Base-by-base conservation (phyloP, 306 rosid species). In the Sicyos edulis region DNA sequence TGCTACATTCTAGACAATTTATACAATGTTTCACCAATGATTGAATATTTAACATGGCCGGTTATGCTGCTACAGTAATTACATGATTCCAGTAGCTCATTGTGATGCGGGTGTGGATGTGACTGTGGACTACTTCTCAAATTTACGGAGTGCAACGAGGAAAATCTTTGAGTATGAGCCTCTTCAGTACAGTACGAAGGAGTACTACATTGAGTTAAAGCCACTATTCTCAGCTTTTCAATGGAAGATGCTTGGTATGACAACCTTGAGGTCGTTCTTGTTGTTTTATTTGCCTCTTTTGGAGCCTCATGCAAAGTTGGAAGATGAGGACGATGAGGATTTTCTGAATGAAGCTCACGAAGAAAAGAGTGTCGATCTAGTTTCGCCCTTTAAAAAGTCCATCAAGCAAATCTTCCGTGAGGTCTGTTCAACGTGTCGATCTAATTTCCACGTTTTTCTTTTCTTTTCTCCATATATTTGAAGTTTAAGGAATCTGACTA, bases 151-250 rank as follows among this genome's bases (percentile, higher is more conserved):
- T 44, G 78, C 80, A 32, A 61, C 95, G 5, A 79, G 70, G 19
- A 88, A 22, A 73, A 49, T 87, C 66, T 83, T 90, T 71, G 74
- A 80, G 76, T 79, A 83, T 73, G 74, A 26, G 22, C 63, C 89
- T 74, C 74, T 83, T 45, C 82, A 64, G 19, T 85, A 83, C 70
- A 76, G 76, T 65, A 66, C 89, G 50, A 91, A 91, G 85, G 78
- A 83, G 74, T 88, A 90, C 80, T 79, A 34, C 42, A 16, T 88
- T 55, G 84, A 87, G 80, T 83, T 80, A 24, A 93, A 88, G 78
- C 99, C 99, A 63, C 5, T 90, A 5, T 86, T 75, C 54, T 91
- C 99, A 10, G 99, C 92, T 72, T 87, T 91, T 66, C 95, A 91
- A 62, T 52, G 62, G 80, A 81, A 60, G 70, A 14, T 87, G 15